Conservation (phyloP, 768 basidiomycete species). For the Dioszegia aurantiaca region DNA sequence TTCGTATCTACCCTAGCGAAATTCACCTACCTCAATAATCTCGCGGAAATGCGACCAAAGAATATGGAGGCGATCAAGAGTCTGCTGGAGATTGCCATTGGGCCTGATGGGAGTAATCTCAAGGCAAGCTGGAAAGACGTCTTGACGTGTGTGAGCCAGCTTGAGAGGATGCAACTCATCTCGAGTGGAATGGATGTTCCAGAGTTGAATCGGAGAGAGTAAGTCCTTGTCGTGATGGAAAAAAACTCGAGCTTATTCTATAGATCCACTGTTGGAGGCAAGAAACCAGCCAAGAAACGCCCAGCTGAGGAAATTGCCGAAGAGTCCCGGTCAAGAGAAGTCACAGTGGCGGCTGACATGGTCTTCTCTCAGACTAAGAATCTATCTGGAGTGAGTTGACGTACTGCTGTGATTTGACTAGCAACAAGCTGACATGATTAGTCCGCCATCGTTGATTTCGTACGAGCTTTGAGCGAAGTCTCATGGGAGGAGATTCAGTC, state of each 20-base stretch:
- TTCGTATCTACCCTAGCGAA: conserved; percentile 95
- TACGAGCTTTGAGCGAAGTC: conserved; percentile 89
- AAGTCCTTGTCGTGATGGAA: conserved; percentile 9
- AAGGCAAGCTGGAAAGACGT: conserved; percentile 97
- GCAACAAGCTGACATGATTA: conserved; percentile 47
- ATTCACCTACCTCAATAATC: conserved; percentile 95
- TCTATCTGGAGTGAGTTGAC: conserved; percentile 75
- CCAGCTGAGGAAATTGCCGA: conserved; percentile 87
- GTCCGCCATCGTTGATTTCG: conserved; percentile 97
- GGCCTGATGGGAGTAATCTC: conserved; percentile 84
- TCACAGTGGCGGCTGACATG: conserved; percentile 98
- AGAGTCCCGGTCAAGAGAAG: conserved; percentile 94
- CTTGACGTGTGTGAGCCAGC: conserved; percentile 91
- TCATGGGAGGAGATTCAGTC: conserved; percentile 99
- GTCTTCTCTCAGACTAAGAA: conserved; percentile 95
- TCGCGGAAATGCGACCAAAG: conserved; percentile 98
- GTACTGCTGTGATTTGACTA: not conserved
- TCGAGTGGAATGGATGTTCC: conserved; percentile 81
- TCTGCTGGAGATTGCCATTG: conserved; percentile 87
- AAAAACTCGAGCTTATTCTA: conserved; percentile 1
- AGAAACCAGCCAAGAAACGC: conserved; percentile 26
- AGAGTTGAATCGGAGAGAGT: conserved; percentile 79
- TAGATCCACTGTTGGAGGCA: conserved; percentile 13
- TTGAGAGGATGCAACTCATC: conserved; percentile 98
- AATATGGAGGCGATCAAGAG: conserved; percentile 99